phyloP scores from a whole-genome alignment of 164 flowering plant genomes.

The Amborella trichopoda region DNA sequence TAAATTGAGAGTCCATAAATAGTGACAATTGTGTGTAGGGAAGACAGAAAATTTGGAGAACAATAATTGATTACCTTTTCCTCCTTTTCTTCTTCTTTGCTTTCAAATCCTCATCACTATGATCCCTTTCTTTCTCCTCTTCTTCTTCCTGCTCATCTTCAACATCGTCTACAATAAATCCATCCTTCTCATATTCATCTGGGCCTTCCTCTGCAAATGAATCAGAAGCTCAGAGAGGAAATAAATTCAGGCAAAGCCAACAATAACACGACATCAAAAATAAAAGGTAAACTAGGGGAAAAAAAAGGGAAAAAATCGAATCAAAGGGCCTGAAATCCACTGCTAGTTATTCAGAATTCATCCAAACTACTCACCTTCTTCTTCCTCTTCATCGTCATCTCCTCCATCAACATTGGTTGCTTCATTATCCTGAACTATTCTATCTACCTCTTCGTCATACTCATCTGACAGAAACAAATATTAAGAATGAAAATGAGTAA shows the following conservation, averaged over 20 bases:
- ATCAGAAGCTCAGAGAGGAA: conserved; percentile 1
- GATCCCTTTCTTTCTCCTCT: conserved; percentile 43
- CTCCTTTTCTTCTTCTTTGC: conserved; percentile 74
- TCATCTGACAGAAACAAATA: conserved; percentile 26
- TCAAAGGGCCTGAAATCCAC: no score
- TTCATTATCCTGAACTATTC: conserved; percentile 27
- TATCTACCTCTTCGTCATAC: conserved; percentile 31
- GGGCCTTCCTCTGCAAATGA: conserved; percentile 53
- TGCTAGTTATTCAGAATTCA: no score
- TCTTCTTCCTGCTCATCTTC: conserved; percentile 60
- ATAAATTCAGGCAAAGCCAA: background rate
- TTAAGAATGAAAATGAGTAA: background rate
- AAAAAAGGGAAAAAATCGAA: no score
- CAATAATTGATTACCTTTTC: conserved; percentile 34
- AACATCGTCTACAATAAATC: conserved; percentile 84
- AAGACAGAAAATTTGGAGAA: background rate
- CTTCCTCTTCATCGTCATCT: conserved; percentile 36
- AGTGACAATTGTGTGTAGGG: background rate
- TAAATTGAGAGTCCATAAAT: background rate
- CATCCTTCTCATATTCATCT: conserved; percentile 94
- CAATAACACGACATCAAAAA: background rate
- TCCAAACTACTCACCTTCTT: conserved; percentile 49
- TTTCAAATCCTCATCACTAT: conserved; percentile 45
- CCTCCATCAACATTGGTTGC: conserved; percentile 19
- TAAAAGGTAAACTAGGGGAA: background rate